Base-by-base conservation (phyloP, 2,329 filamentous ascomycete genomes). In the Aaosphaeria arxii region DNA sequence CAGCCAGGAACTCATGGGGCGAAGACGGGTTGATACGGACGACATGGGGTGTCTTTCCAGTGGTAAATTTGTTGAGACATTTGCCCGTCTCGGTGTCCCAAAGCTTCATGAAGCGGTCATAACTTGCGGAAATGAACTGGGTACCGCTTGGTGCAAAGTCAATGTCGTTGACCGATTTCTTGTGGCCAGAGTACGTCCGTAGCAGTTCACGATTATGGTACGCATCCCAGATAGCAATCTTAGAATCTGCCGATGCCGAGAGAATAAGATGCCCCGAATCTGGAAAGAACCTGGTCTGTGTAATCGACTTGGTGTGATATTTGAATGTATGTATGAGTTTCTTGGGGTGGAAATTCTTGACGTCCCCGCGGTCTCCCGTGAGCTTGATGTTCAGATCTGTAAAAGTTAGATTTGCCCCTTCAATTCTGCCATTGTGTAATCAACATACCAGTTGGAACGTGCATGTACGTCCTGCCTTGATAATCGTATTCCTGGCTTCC, bases 1-100 rank as follows among this genome's bases (percentile, higher is more conserved):
- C 94, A 1, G 91, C 91, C 47, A 99, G 74, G 71, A 99, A 99
- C 70, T 97, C 92, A 67, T 94, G 87, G 6, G 86, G 83, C 56
- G 87, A 84, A 43, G 85, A 83, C 0, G 92, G 91, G 71, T 97
- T 95, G 79, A 97, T 97, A 58, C 89, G 86, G 58, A 99, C 79
- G 45, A 96, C 91, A 66, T 99, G 94, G 5, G 94, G 92, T 11
- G 91, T 97, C 76, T 95, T 95, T 64, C 92, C 92, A 1, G 89
- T 95, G 13, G 87, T 90, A 76, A 95, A 99, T 49, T 90, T 89
- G 62, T 84, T 86, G 56, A 96, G 75, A 65, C 92, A 97, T 59
- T 86, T 80, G 41, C 94, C 94, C 24, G 89, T 96, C 71, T 99
- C 94, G 1, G 92, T 96, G 63, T 99, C 94, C 94, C 94, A 99